Evolutionary conservation across 169 alveolate genomes (phyloP), one percentile per base, ranked within the genome.

Genomic region (Miamiensis avidus): DNA sequence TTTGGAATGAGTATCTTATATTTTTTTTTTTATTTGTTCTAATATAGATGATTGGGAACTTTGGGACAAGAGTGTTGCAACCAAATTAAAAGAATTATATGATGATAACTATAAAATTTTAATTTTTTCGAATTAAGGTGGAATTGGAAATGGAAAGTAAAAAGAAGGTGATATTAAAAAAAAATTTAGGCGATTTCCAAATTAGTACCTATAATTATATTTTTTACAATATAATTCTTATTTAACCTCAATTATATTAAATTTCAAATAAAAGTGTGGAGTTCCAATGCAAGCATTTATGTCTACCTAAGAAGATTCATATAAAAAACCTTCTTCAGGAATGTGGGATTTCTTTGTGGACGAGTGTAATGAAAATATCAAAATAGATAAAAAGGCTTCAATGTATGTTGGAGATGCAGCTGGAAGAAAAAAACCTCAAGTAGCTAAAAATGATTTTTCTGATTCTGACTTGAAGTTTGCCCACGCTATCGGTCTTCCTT

Each of bases 321-420:
- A 91, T 83, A 87, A 95, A 72, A 95, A 95, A 79, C 97, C 97
- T 49, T 49, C 0, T 6, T 64, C 26, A 85, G 95, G 92, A 29
- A 92, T 93, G 94, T 85, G 96, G 93, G 93, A 92, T 34, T 78
- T 89, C 29, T 93, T 93, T 75, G 34, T 73, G 31, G 88, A 81
- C 65, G n/a, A 89, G 65, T 82, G 78, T 31, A 85, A 86, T 76
- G 49, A 34, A 49, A 82, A 75, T 15, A 31, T 75, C 6, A 72
- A 85, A 72, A 85, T 91, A 29, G 92, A 93, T 75, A 75, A 88
- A 91, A 82, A 84, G 73, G 84, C 91, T 49, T 86, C 93, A 15
- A 91, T 93, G 32, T 95, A 93, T 81, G 92, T 95, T 64, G 97
- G 97, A 29, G 97, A 95, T 83, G 96, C 97, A 16, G 97, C 97